Conservation (phyloP, 1,284 basidiomycete genomes). For the Apiotrichum sp. region DNA sequence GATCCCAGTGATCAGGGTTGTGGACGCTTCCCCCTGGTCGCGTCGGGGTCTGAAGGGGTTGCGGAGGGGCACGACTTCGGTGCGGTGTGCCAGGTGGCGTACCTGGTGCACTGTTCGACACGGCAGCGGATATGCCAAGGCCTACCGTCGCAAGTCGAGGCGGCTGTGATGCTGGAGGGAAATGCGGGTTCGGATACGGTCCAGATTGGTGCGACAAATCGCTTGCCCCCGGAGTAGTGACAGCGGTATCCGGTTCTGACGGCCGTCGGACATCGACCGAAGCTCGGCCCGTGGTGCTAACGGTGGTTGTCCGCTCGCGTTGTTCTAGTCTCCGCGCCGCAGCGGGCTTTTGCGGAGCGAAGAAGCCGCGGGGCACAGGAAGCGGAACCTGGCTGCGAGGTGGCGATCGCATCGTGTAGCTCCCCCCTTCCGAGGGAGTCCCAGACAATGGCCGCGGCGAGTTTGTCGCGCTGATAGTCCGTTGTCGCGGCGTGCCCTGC, state of each 20-base stretch:
- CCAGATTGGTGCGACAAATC: neutral
- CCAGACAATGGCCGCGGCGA: conserved; percentile 7
- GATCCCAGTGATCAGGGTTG: conserved; percentile 6
- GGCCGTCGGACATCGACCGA: neutral
- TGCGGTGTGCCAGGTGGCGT: conserved; percentile 1
- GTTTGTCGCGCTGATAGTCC: conserved; percentile 12
- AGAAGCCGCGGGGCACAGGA: conserved; percentile 34
- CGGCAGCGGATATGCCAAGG: neutral
- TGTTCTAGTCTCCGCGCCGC: conserved; percentile 32
- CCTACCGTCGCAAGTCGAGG: neutral
- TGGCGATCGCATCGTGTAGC: conserved; percentile 21
- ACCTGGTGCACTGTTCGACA: neutral
- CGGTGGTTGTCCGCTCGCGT: conserved; percentile 19
- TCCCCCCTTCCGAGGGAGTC: conserved; percentile 14
- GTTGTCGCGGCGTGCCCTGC: conserved; percentile 2
- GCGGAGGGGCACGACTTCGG: neutral
- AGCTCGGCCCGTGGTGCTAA: conserved; percentile 11
- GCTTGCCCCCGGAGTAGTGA: neutral
- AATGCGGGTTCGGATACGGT: neutral
- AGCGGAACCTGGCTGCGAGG: conserved; percentile 24
- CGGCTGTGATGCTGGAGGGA: neutral
- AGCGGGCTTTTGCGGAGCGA: conserved; percentile 38
- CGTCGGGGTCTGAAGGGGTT: conserved; percentile 4
- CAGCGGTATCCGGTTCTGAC: neutral
- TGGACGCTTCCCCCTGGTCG: conserved; percentile 2